These are phyloP conservation scores for Volvox africanus DNA, from an alignment of 139 green algal species.

Conservation along the genomic window DNA sequence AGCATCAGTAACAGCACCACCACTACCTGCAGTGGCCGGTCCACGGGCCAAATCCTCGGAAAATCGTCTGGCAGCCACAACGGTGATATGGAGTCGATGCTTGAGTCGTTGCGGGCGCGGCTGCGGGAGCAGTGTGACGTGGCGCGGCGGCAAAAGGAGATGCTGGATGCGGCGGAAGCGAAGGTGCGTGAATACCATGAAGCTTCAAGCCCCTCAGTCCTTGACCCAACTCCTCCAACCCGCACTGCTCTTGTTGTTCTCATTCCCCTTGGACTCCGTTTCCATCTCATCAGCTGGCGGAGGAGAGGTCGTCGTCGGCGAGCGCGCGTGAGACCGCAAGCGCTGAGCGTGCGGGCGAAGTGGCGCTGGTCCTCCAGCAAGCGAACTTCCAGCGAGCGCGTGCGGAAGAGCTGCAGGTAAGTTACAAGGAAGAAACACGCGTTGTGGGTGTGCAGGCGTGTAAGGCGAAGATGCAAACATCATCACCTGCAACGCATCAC, in stretches of 20 bases:
- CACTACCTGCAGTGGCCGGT: neutral
- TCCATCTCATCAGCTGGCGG: neutral
- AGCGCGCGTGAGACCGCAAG: neutral
- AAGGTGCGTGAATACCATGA: neutral
- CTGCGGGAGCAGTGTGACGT: slow-evolving; percentile 17
- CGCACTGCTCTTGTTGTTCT: neutral
- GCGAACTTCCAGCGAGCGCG: slow-evolving; percentile 7
- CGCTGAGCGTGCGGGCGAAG: neutral
- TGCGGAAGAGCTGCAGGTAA: slow-evolving; percentile 19
- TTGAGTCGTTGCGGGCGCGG: slow-evolving; percentile 3
- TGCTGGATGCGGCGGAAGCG: slow-evolving; percentile 1
- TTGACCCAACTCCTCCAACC: neutral
- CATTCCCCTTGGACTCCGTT: neutral
- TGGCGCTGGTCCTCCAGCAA: neutral
- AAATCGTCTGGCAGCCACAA: neutral
- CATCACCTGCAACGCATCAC: no score
- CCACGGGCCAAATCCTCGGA: no score
- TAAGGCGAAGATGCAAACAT: no score
- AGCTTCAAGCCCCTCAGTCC: neutral
- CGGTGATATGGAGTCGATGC: neutral
- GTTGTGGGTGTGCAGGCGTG: no score
- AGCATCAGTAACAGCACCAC: neutral
- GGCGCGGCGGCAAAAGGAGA: slow-evolving; percentile 10
- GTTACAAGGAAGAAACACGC: no score
- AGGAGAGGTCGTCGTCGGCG: neutral